These are phyloP conservation scores for Cordyceps tenuipes DNA, from an alignment of 2,329 filamentous ascomycete species.

Conservation along the genomic window DNA sequence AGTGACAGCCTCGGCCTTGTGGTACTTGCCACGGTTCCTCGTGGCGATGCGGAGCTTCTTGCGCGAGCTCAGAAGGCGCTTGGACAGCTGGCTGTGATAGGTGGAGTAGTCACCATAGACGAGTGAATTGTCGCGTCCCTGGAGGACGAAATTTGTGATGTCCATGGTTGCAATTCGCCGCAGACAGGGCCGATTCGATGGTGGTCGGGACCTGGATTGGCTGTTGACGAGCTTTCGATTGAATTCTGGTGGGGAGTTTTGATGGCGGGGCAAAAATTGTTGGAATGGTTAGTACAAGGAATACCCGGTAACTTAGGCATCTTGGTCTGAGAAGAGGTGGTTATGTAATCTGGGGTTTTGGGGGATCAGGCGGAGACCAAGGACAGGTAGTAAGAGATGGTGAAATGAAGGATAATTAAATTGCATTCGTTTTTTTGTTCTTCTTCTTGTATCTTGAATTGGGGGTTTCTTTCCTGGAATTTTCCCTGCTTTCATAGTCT, in stretches of 20 bases:
- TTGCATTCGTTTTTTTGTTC: no score
- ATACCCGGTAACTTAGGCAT: no score
- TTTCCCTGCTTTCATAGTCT: no score
- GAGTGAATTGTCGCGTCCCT: conserved; percentile 72
- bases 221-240: neutral
- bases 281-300: no score
- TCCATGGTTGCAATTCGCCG: conserved; percentile 53
- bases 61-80: conserved; percentile 72
- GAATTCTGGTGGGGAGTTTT: conserved; percentile 11
- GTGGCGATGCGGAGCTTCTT: conserved; percentile 80
- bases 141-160: conserved; percentile 76
- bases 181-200: conserved; percentile 1
- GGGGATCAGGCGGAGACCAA: neutral
- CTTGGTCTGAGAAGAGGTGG: neutral
- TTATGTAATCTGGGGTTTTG: conserved; percentile 11
- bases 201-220: conserved; percentile 5
- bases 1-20: conserved; percentile 60
- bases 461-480: neutral
- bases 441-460: no score
- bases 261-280: conserved; percentile 15
- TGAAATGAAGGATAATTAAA: no score
- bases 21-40: conserved; percentile 79
- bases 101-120: conserved; percentile 82
- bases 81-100: conserved; percentile 72
- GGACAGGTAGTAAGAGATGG: no score